Conservation (phyloP, 768 basidiomycete genomes). For the Rhodotorula babjevae region DNA sequence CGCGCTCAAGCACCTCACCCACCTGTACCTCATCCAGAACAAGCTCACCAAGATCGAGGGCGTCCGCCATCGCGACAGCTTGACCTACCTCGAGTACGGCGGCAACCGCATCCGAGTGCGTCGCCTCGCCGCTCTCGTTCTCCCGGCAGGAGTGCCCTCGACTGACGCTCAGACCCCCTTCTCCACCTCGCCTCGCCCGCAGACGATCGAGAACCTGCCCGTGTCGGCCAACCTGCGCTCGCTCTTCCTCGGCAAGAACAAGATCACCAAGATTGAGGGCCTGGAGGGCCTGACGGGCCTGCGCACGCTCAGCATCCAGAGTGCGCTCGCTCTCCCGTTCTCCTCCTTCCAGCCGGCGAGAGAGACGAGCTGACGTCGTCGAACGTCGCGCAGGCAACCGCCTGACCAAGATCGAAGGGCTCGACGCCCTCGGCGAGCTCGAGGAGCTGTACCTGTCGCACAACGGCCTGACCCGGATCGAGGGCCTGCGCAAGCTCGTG, state of each 20-base stretch:
- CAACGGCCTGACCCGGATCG: constrained; percentile 76
- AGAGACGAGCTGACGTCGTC: neutral
- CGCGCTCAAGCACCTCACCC: constrained; percentile 53
- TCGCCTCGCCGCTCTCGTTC: neutral
- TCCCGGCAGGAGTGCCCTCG: too few species aligned
- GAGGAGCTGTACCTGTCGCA: constrained; percentile 92
- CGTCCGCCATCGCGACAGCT: constrained; percentile 57
- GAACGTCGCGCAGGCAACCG: constrained; percentile 59
- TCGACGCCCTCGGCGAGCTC: constrained; percentile 66
- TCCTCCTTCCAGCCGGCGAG: too few species aligned
- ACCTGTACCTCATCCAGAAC: constrained; percentile 94
- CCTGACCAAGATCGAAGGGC: constrained; percentile 75
- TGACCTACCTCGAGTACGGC: constrained; percentile 79
- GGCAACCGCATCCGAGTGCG: constrained; percentile 81
- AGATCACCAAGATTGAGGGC: constrained; percentile 82
- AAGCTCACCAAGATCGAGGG: constrained; percentile 75
- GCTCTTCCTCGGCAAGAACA: constrained; percentile 97
- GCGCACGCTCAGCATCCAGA: constrained; percentile 76
- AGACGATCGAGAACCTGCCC: constrained; percentile 81
- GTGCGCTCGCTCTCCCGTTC: neutral
- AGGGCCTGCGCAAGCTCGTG: constrained; percentile 81
- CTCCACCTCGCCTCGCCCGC: neutral
- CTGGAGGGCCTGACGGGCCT: constrained; percentile 65
- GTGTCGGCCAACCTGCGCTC: constrained; percentile 74
- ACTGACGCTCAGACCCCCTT: too few species aligned